Conservation (phyloP, 2,329 filamentous ascomycete species). For the Ophiostoma tasmaniense region DNA sequence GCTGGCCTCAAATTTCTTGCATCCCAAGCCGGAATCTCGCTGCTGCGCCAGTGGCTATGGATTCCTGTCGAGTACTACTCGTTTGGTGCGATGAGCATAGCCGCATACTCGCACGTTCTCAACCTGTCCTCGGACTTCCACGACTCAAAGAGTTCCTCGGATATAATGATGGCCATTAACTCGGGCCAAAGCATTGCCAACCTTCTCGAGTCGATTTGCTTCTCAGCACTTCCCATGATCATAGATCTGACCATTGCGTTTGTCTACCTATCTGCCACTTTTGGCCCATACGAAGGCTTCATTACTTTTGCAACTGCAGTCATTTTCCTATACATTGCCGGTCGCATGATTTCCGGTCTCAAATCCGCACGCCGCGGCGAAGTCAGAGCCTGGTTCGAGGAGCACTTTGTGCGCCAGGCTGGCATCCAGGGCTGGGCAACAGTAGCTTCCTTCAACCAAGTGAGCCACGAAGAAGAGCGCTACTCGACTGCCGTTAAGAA, state of each 20-base stretch:
- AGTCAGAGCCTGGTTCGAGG: slow-evolving; percentile 45
- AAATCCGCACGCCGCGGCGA: slow-evolving; percentile 42
- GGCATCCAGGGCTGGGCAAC: slow-evolving; percentile 53
- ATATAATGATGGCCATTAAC: slow-evolving; percentile 49
- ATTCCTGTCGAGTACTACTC: slow-evolving; percentile 51
- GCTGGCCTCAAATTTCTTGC: slow-evolving; percentile 43
- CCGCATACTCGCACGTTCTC: slow-evolving; percentile 52
- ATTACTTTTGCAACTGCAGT: slow-evolving; percentile 52
- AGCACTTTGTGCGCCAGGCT: slow-evolving; percentile 46
- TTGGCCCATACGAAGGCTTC: slow-evolving; percentile 54
- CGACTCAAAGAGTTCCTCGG: slow-evolving; percentile 51
- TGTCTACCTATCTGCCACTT: slow-evolving; percentile 49
- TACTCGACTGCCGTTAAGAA: slow-evolving; percentile 43
- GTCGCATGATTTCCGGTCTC: slow-evolving; percentile 42
- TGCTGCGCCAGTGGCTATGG: slow-evolving; percentile 48
- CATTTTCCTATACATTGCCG: slow-evolving; percentile 47
- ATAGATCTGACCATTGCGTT: slow-evolving; percentile 53
- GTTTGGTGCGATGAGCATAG: slow-evolving; percentile 43
- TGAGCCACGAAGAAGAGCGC: slow-evolving; percentile 46
- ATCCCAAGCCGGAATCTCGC: slow-evolving; percentile 46
- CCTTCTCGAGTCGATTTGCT: slow-evolving; percentile 49
- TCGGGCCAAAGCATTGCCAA: slow-evolving; percentile 46
- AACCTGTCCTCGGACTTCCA: slow-evolving; percentile 54
- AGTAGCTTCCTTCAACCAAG: slow-evolving; percentile 51
- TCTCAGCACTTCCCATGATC: slow-evolving; percentile 51